Conservation (phyloP, 768 basidiomycete species). For the Mycena galopus region DNA sequence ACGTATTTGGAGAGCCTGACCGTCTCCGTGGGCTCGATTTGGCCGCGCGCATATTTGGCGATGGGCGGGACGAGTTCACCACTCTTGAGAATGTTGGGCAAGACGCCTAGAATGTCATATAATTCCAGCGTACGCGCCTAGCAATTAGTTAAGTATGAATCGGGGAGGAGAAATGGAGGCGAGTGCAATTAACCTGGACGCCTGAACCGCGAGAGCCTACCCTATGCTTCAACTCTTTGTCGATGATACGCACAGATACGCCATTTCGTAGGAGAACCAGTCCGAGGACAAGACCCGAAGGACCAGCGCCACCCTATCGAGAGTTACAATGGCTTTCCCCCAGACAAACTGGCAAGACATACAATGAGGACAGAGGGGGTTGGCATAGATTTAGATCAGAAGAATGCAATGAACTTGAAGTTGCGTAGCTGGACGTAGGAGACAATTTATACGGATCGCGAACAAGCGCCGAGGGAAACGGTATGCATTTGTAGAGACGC, state of each 20-base stretch:
- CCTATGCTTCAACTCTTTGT: slow-evolving; percentile 39
- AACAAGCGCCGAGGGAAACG: too few species aligned
- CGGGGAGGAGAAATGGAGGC: background rate
- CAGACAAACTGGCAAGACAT: background rate
- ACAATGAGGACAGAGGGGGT: slow-evolving; percentile 18
- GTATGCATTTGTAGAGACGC: too few species aligned
- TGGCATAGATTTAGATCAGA: background rate
- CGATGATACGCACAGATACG: slow-evolving; percentile 50
- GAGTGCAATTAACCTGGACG: slow-evolving; percentile 35
- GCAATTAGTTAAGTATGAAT: background rate
- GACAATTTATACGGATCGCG: too few species aligned
- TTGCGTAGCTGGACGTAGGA: too few species aligned
- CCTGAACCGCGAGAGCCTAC: slow-evolving; percentile 43
- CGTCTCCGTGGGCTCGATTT: slow-evolving; percentile 14
- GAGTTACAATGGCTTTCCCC: background rate
- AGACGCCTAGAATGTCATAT: slow-evolving; percentile 40
- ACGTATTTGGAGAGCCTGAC: background rate
- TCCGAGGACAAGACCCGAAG: slow-evolving; percentile 47
- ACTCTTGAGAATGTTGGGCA: slow-evolving; percentile 29
- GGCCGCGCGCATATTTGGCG: slow-evolving; percentile 31
- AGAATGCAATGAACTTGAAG: too few species aligned
- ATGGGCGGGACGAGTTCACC: slow-evolving; percentile 8
- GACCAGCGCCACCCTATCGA: slow-evolving; percentile 36
- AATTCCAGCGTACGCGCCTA: slow-evolving; percentile 45
- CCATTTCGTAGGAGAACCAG: slow-evolving; percentile 45